Evolutionary conservation across 176 grass and related monocot genomes (phyloP).

Genomic region (Aegilops bicornis): DNA sequence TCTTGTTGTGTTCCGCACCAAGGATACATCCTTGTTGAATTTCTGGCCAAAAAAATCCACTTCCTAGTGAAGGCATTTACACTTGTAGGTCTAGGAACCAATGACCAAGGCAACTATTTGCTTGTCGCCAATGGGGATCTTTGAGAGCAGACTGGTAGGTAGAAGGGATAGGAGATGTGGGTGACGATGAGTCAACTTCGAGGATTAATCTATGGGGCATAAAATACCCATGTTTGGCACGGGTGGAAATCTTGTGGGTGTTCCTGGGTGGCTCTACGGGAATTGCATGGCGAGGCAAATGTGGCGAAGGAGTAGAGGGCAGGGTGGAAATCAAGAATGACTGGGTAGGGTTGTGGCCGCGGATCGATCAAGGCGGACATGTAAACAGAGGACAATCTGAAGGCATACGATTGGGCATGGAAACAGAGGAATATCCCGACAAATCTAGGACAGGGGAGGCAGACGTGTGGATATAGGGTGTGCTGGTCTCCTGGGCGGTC

Average conservation of each 20-base stretch:
- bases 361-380: too few species aligned
- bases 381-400: too few species aligned
- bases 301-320: not conserved
- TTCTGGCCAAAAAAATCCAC: not conserved
- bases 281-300: not conserved
- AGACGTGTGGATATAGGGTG: rapidly evolving
- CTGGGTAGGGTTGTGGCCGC: too few species aligned
- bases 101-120: not conserved
- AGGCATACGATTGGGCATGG: too few species aligned
- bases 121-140: not conserved
- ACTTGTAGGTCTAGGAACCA: not conserved
- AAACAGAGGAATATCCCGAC: too few species aligned
- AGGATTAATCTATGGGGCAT: not conserved
- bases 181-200: not conserved
- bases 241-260: not conserved
- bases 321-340: not conserved
- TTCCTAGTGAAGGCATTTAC: not conserved
- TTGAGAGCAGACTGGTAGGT: not conserved
- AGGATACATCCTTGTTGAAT: not conserved
- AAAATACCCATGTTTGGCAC: not conserved
- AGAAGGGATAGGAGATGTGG: not conserved
- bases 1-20: not conserved
- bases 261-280: not conserved
- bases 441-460: too few species aligned
- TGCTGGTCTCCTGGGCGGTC: too few species aligned